phyloP scores from a whole-genome alignment of 768 basidiomycete species.

The Trametes maxima region DNA sequence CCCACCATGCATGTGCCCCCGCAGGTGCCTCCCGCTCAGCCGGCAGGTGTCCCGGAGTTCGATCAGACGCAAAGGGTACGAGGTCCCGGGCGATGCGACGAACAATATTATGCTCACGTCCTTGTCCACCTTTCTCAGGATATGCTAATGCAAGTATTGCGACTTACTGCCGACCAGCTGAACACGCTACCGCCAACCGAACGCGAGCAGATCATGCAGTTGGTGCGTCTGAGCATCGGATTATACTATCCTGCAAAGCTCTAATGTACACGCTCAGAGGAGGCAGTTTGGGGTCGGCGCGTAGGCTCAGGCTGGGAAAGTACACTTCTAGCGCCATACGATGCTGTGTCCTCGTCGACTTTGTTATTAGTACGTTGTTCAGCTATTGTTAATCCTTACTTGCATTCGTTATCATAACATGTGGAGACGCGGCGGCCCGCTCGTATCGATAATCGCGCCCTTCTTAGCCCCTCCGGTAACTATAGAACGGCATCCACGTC shows the following conservation, averaged over 20 bases:
- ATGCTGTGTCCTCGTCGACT: neutral
- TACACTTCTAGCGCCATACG: neutral
- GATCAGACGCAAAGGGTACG: conserved; percentile 55
- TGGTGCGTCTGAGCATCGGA: conserved; percentile 48
- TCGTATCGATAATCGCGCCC: too few relatives aligned
- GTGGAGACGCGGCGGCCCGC: too few relatives aligned
- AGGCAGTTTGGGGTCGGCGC: conserved; percentile 18
- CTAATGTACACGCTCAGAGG: conserved; percentile 1
- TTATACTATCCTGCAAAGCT: neutral
- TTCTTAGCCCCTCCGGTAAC: neutral
- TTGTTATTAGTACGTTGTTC: neutral
- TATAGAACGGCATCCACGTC: neutral
- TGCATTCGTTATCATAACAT: too few relatives aligned
- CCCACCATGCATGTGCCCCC: conserved; percentile 35
- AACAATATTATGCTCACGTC: neutral
- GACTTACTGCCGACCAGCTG: conserved; percentile 81
- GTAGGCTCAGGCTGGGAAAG: neutral
- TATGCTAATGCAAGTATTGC: conserved; percentile 87
- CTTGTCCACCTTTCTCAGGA: conserved; percentile 44
- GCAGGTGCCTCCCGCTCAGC: conserved; percentile 38
- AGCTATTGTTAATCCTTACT: neutral
- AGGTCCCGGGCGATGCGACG: conserved; percentile 21
- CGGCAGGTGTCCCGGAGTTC: conserved; percentile 30
- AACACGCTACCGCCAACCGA: conserved; percentile 78
- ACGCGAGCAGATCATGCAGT: conserved; percentile 74